Evolutionary conservation across 495 filamentous ascomycete genomes (phyloP).

Genomic region (Aspergillus homomorphus): DNA sequence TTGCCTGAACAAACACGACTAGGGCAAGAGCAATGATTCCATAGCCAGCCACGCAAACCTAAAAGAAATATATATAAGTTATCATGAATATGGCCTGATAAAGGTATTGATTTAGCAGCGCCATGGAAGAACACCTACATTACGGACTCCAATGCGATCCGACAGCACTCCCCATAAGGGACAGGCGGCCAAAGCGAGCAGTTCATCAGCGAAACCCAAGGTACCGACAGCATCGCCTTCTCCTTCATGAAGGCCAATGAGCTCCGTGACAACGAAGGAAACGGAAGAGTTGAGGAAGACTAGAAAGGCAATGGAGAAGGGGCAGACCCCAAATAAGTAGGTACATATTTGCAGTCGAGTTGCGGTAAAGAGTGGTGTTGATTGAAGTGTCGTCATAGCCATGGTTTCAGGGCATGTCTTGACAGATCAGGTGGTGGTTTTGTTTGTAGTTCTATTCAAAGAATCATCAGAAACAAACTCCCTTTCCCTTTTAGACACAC

Average conservation of each 20-base stretch:
- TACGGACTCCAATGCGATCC: conserved; percentile 80
- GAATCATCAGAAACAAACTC: neutral
- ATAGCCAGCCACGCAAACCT: conserved; percentile 78
- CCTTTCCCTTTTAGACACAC: neutral
- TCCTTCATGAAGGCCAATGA: conserved; percentile 69
- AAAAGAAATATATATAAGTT: conserved; percentile 15
- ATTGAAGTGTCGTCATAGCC: conserved; percentile 32
- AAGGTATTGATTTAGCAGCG: neutral
- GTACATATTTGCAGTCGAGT: conserved; percentile 72
- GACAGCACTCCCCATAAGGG: conserved; percentile 90
- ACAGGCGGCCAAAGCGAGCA: conserved; percentile 86
- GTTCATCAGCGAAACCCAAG: conserved; percentile 91
- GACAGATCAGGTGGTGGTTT: neutral
- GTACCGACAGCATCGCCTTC: conserved; percentile 92
- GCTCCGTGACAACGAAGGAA: conserved; percentile 90
- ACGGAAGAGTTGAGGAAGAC: conserved; percentile 95
- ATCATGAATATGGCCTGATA: neutral
- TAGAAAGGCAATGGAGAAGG: conserved; percentile 95
- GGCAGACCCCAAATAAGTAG: conserved; percentile 84
- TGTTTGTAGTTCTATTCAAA: neutral
- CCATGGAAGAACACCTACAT: conserved; percentile 39
- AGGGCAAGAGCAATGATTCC: conserved; percentile 71
- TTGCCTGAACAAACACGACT: conserved; percentile 77
- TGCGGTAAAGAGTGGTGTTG: conserved; percentile 51
- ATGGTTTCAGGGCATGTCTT: neutral